Percentiles rank a stretch among this genome's conserved stretches.
phyloP scores from a whole-genome alignment of 176 grass and related monocot genomes.

The Lolium perenne region DNA sequence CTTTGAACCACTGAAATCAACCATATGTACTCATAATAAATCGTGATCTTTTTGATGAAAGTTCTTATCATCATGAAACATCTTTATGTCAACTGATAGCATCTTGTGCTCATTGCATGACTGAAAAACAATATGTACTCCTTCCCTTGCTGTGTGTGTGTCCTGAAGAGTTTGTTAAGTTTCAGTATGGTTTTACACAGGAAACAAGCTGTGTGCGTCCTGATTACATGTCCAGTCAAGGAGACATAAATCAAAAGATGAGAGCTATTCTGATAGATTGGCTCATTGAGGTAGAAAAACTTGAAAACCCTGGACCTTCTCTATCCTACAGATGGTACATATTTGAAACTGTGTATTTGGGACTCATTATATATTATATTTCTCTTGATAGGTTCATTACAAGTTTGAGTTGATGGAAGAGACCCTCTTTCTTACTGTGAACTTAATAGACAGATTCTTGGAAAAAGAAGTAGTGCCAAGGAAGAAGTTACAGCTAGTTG shows the following conservation, averaged over 20 bases:
- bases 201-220: conserved; percentile 57
- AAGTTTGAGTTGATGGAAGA: conserved; percentile 95
- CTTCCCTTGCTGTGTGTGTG: background rate
- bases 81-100: background rate
- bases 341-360: conserved; percentile 3
- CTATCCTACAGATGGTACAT: background rate
- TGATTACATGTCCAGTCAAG: conserved; percentile 81
- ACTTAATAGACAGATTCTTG: conserved; percentile 94
- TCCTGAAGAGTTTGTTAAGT: conserved; percentile 29
- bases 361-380: conserved; percentile 30
- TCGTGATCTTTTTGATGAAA: background rate
- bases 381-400: conserved; percentile 77
- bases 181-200: conserved; percentile 52
- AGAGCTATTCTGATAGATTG: conserved; percentile 86
- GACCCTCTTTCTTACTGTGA: conserved; percentile 90
- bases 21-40: conserved; percentile 13
- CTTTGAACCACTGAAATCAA: conserved; percentile 17
- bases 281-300: conserved; percentile 80
- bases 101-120: conserved; percentile 20
- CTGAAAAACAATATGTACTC: background rate
- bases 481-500: conserved; percentile 90
- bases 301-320: background rate
- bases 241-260: conserved; percentile 94
- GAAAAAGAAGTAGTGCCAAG: conserved; percentile 67
- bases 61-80: background rate